Base-by-base conservation (phyloP, 345 rosid genomes). In the Moricandia moricandioides region DNA sequence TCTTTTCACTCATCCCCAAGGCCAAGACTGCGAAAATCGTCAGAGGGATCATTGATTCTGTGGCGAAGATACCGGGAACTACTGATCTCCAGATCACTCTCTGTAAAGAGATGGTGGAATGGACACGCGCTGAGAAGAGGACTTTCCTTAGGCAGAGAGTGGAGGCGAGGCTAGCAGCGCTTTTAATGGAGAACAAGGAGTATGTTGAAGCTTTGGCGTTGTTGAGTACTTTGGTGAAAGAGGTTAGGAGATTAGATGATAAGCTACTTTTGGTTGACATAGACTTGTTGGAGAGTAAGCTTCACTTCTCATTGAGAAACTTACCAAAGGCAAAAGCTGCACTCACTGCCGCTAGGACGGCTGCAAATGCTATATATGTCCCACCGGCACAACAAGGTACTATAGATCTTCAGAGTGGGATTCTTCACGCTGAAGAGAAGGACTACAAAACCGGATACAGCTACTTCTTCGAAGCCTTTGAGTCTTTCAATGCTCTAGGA, bases 281-380 rank as follows among this genome's bases (percentile, higher is more conserved):
- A 37, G 88, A 94, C 84, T 82, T 94, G 77, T 75, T 94, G 72
- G 97, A 94, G 85, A 91, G 98, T 74, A 90, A 84, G 84, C 93
- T 94, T 30, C 97, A 94, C 75, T 94, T 91, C 83, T 90, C 98
- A 3, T 62, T 94, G 45, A 86, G 96, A 72, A 94, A 91, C 76
- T 91, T 94, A 34, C 97, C 97, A 2, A 94, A 91, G 80, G 96
- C 97, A 13, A 94, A 94, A 81, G 98, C 98, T 78, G 94, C 98
- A 21, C 90, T 91, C 17, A 94, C 98, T 0, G 96, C 97, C 8
- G 97, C 98, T 10, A 85, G 98, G 74, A 94, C 98, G 27, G 98
- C 97, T 35, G 98, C 97, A 27, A 91, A 91, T 72, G 97, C 98
- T 6, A 91, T 91, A 43, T 94, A 91, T 57, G 93, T 91, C 61